Conservation (phyloP, 805 yeast genomes). For the Ogataea polymorpha region DNA sequence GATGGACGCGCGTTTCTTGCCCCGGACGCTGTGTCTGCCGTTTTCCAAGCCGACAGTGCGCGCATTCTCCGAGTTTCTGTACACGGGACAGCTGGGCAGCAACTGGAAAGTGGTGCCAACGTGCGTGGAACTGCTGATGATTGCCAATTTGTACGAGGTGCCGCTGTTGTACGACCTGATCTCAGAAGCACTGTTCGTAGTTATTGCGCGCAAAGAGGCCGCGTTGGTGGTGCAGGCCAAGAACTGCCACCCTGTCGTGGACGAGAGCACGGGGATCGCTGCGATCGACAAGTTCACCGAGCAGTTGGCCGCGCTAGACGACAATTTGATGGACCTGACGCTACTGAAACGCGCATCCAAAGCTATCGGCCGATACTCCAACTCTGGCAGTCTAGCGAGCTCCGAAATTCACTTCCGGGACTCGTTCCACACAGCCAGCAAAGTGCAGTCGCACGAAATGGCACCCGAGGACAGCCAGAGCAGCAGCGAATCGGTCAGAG, state of each 20-base stretch:
- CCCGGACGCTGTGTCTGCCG: constrained; percentile 68
- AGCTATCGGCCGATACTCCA: constrained; percentile 22
- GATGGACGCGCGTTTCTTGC: constrained; percentile 61
- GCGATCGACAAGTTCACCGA: constrained; percentile 49
- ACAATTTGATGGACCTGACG: constrained; percentile 58
- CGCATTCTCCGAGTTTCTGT: constrained; percentile 69
- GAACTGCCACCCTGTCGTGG: constrained; percentile 24
- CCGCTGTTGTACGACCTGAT: constrained; percentile 70
- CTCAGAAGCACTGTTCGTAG: constrained; percentile 64
- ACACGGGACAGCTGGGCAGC: constrained; percentile 76
- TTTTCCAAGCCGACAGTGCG: constrained; percentile 57
- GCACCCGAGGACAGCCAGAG: background rate
- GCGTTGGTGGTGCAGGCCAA: constrained; percentile 42
- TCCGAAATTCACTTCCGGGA: constrained; percentile 2
- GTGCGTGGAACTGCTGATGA: constrained; percentile 57
- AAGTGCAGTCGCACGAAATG: background rate
- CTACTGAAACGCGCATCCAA: constrained; percentile 48
- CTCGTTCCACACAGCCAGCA: background rate
- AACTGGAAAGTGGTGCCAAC: constrained; percentile 73
- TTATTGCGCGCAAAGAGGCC: constrained; percentile 66
- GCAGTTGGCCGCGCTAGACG: constrained; percentile 58
- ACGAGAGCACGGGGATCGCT: constrained; percentile 19
- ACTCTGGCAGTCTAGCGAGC: constrained; percentile 3
- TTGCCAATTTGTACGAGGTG: constrained; percentile 63
- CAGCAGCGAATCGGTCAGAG: constrained; percentile 14